Percentiles rank a stretch among this genome's conserved stretches.
These are phyloP conservation scores for Berberis vulgaris DNA, from an alignment of 164 flowering plant genomes.

Conservation along the genomic window DNA sequence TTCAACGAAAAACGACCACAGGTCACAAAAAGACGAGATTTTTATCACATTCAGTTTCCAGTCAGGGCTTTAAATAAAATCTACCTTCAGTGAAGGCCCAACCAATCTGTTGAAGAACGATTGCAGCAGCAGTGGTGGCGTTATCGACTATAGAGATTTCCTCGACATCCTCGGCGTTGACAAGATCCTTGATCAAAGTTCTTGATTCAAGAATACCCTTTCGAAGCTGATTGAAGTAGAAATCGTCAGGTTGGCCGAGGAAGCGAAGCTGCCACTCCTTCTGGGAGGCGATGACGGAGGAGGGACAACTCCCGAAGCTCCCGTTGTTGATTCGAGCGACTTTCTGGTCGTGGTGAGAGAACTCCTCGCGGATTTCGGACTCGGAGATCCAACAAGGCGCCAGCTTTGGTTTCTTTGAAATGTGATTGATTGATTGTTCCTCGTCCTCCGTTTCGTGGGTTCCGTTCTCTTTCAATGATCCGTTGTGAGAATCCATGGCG, in stretches of 20 bases:
- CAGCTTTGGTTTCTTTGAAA: constrained; percentile 32
- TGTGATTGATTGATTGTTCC: constrained; percentile 6
- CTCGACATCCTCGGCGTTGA: constrained; percentile 65
- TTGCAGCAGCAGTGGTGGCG: constrained; percentile 93
- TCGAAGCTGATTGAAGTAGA: constrained; percentile 59
- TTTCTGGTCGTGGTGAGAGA: constrained; percentile 67
- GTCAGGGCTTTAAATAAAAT: constrained; percentile 3
- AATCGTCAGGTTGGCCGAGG: constrained; percentile 76
- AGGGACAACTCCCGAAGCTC: constrained; percentile 86
- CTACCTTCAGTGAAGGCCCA: constrained; percentile 56
- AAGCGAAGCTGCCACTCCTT: constrained; percentile 45
- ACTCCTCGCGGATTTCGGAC: constrained; percentile 36
- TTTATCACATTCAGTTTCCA: no score
- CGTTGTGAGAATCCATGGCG: no score
- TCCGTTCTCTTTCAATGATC: no score
- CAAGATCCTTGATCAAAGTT: constrained; percentile 34
- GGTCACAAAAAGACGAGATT: no score
- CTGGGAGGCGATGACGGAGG: constrained; percentile 58
- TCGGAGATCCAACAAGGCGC: constrained; percentile 4
- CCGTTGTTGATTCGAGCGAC: constrained; percentile 91
- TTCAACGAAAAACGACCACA: no score
- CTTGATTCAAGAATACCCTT: constrained; percentile 46
- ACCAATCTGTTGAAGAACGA: constrained; percentile 61
- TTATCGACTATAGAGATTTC: constrained; percentile 86
- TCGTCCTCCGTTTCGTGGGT: no score